Evolutionary conservation across 257 asterid species (phyloP), one percentile per base, ranked within the genome.

Genomic region (Catharanthus roseus): DNA sequence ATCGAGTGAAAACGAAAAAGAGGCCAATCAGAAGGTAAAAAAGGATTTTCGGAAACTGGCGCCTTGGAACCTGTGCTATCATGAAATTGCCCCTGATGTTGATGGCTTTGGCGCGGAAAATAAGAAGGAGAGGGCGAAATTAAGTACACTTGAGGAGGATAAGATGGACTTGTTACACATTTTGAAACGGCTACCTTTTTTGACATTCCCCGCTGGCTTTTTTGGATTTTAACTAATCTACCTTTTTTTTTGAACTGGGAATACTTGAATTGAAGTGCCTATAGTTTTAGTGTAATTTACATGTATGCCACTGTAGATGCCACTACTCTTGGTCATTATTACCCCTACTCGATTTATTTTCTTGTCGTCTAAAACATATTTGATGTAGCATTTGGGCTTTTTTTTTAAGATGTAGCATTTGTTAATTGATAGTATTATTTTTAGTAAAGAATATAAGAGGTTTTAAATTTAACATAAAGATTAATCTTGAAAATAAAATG

Each of bases 181-280:
- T 33, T 56, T 29, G 47, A 69, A 77, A 80, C 77, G 81, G 73
- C 77, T 67, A 66, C 56, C 15, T 62, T 73, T 65, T 60, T 58
- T 60, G 12, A 64, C 63, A 26, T 34, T 67, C 62, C 47, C 54
- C 55, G 49, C 38, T 51, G 42, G n/a, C n/a, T n/a, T 21, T 4
- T 65, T 31, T 24, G 71, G 53, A 28, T 55, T 57, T 60, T 56
- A 47, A 38, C 34, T 66, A 60, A 50, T 54, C 55, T 18, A 33
- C 68, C 29, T 60, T 73, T 80, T 38, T 60, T 73, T 80, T 65
- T 51, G 76, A 76, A 76, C 36, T 50, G 26, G 72, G 28, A 54
- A 62, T 6, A 4, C n/a, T 3, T 5, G 15, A 34, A 3, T 5
- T 0, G 15, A 54, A 51, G 33, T 64, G 38, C 53, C 72, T 61